A percentile compares a stretch with the other conserved stretches of the same genome.
These are phyloP conservation scores for Crassisporium funariophilum DNA, from an alignment of 768 basidiomycete genomes.

Conservation along the genomic window DNA sequence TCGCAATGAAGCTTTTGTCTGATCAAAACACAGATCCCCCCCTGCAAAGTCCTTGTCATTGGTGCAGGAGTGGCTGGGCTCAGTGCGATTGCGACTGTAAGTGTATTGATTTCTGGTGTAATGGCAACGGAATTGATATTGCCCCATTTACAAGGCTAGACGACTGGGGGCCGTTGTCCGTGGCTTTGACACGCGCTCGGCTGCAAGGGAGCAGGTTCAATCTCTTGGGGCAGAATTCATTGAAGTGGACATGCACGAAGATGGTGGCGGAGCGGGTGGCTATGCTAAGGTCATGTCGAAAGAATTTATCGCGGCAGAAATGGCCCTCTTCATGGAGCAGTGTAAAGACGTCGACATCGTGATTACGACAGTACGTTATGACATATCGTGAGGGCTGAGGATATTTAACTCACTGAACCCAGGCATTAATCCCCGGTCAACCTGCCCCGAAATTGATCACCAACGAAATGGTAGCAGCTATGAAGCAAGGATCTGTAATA, in stretches of 20 bases:
- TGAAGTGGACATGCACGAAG: constrained; percentile 80
- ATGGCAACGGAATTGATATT: neutral
- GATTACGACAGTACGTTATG: constrained; percentile 67
- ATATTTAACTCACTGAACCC: neutral
- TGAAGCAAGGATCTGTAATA: constrained; percentile 90
- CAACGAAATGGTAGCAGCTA: constrained; percentile 83
- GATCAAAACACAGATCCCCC: constrained; percentile 63
- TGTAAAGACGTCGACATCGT: constrained; percentile 89
- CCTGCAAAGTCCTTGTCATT: constrained; percentile 85
- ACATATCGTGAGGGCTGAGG: neutral
- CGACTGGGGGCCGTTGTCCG: constrained; percentile 87
- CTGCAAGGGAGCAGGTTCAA: constrained; percentile 86
- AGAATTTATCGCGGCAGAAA: constrained; percentile 86
- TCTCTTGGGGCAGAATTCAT: constrained; percentile 89
- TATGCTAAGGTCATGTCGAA: constrained; percentile 92
- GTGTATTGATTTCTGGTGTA: constrained; percentile 13
- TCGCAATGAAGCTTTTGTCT: too few species aligned
- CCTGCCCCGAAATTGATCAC: constrained; percentile 87
- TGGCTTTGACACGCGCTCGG: constrained; percentile 85
- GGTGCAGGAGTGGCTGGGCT: constrained; percentile 89
- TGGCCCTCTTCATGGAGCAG: constrained; percentile 87
- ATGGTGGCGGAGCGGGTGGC: constrained; percentile 80
- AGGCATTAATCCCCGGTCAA: constrained; percentile 86
- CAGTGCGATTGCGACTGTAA: constrained; percentile 83
- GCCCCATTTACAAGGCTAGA: constrained; percentile 52